Evolutionary conservation across 768 basidiomycete genomes (phyloP), one percentile per base, ranked within the genome.

Genomic region (Suillus occidentalis): DNA sequence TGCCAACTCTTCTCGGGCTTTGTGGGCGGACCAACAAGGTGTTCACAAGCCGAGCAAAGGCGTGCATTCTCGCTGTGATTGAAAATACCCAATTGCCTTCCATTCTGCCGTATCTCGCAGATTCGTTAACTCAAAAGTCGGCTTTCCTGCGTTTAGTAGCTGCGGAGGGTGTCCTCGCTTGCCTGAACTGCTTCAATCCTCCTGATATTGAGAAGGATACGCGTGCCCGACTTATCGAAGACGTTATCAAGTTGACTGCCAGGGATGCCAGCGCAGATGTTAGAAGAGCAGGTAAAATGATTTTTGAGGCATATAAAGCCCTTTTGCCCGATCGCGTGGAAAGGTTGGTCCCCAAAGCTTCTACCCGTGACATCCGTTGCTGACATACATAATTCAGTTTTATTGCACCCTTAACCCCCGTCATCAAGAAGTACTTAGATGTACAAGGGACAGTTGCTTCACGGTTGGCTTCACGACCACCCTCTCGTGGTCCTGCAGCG

Each of bases 21-120:
- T 92, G 90, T 67, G 81, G 85, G 20, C 86, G 91, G 25, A 83
- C 92, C 22, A 94, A 90, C 81, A 95, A 93, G 75, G 85, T 95
- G 56, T 85, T 91, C 70, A 77, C 87, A 68, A 83, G 81, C 50
- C 89, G 92, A 39, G 89, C 90, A 2, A 85, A 82, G 65, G 72
- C 81, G 0, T 87, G 86, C 68, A 83, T 94, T 50, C 72, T 83
- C 49, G 71, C 81, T 28, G 83, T 93, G 65, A 82, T 94, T 52
- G 86, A 90, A 68, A 74, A 82, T 55, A 89, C 91, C 0, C 91
- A 90, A 66, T 82, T 89, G 12, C 85, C 90, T 1, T 74, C 82
- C 13, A 81, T 94, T 64, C 76, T 93, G 4, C 77, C 88, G 0
- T 83, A 87, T 69, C 81, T 94, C 22, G 72, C 83, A 6, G 85